Evolutionary conservation across 2,329 filamentous ascomycete genomes (phyloP).

Genomic region (Pseudocercospora fijiensis): DNA sequence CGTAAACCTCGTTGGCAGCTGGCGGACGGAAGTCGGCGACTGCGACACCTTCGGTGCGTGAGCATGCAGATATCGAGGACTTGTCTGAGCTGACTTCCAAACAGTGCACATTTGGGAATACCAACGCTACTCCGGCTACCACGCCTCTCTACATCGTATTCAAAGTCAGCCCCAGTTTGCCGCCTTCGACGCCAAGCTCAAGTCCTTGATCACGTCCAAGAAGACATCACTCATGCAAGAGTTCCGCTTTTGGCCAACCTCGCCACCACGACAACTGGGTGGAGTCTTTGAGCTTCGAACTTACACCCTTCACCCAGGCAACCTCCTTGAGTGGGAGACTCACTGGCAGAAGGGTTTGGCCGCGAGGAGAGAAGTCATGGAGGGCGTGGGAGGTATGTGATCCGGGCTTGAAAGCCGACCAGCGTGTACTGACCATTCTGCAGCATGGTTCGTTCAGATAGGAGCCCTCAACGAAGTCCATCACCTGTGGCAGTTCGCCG

Average conservation of each 20-base stretch:
- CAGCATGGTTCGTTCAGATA: conserved; percentile 98
- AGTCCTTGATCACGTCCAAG: conserved; percentile 79
- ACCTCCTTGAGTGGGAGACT: conserved; percentile 96
- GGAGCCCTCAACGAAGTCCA: conserved; percentile 97
- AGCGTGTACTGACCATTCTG: conserved; percentile 39
- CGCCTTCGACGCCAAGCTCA: conserved; percentile 80
- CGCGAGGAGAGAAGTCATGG: conserved; percentile 94
- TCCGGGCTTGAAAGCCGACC: conserved; percentile 57
- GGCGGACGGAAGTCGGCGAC: conserved; percentile 96
- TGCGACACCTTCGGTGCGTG: conserved; percentile 88
- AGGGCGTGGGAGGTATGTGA: conserved; percentile 56
- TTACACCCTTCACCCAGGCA: conserved; percentile 93
- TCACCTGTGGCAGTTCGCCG: conserved; percentile 97
- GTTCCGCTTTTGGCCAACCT: conserved; percentile 99
- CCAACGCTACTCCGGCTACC: conserved; percentile 93
- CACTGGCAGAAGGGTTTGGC: conserved; percentile 93
- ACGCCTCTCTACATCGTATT: conserved; percentile 84
- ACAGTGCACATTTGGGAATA: conserved; percentile 99
- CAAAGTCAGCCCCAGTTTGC: conserved; percentile 78
- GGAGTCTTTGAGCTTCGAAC: conserved; percentile 95
- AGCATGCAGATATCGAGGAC: not conserved
- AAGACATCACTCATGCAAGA: conserved; percentile 95
- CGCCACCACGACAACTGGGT: conserved; percentile 81
- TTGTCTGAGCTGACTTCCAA: conserved; percentile 5
- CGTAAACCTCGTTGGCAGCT: conserved; percentile 94